These are phyloP conservation scores for Auricularia sp. DNA, from an alignment of 768 basidiomycete genomes.

Conservation along the genomic window DNA sequence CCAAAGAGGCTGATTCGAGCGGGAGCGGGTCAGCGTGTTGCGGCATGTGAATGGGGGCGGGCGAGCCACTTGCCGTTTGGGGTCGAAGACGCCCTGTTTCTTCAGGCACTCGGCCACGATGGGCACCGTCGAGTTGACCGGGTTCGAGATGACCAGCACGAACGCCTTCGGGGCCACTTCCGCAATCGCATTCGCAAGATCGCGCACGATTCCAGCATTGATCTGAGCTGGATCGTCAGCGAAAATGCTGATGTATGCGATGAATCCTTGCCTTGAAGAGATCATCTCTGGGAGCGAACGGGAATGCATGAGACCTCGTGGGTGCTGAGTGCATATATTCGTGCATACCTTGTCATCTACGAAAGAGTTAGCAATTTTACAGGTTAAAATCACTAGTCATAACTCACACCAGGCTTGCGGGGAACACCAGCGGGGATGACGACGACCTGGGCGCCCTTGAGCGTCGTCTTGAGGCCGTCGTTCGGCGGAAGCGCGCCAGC, in stretches of 20 bases:
- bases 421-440: conserved; percentile 96
- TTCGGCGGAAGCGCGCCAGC: conserved; percentile 66
- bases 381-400: neutral
- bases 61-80: conserved; percentile 56
- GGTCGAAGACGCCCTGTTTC: conserved; percentile 83
- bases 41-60: neutral
- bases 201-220: conserved; percentile 94
- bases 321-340: neutral
- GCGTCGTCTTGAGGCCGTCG: conserved; percentile 71
- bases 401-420: conserved; percentile 81
- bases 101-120: conserved; percentile 94
- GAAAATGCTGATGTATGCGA: neutral
- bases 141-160: conserved; percentile 96
- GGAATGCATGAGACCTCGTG: neutral
- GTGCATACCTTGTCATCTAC: conserved; percentile 42
- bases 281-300: conserved; percentile 55
- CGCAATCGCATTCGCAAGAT: conserved; percentile 86
- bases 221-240: conserved; percentile 41
- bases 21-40: too few relatives aligned
- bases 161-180: conserved; percentile 78
- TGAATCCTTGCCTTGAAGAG: conserved; percentile 72
- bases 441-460: conserved; percentile 81
- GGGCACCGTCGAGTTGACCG: conserved; percentile 98
- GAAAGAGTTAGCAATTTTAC: neutral
- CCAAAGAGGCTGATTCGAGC: conserved; percentile 66